Percentiles rank a stretch among this genome's conserved stretches.
These are phyloP conservation scores for Dissophora ornata DNA, from an alignment of 192 early-diverging fungal species.

Conservation along the genomic window DNA sequence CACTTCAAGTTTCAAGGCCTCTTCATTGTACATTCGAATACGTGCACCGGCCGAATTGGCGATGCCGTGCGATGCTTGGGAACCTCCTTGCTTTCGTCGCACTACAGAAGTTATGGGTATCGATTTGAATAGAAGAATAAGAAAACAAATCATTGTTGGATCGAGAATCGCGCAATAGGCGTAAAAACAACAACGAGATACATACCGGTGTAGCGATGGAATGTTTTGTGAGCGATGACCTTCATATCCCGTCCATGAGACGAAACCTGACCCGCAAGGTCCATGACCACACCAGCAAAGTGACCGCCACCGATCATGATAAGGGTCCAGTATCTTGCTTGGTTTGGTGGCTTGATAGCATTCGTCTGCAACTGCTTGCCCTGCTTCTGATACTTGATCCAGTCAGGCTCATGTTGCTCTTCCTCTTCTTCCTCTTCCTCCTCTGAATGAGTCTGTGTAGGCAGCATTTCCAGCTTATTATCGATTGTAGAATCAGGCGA, in stretches of 20 bases:
- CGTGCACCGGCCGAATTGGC: conserved; percentile 91
- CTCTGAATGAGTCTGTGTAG: too few species aligned
- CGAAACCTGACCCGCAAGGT: conserved; percentile 62
- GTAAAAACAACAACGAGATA: too few species aligned
- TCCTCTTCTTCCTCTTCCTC: conserved; percentile 31
- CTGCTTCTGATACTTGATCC: conserved; percentile 35
- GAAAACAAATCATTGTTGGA: neutral
- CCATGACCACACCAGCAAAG: conserved; percentile 91
- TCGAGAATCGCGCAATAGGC: too few species aligned
- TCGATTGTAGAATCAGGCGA: too few species aligned
- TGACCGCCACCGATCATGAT: conserved; percentile 87
- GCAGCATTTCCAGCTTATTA: too few species aligned
- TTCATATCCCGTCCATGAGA: conserved; percentile 50
- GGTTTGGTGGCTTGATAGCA: neutral
- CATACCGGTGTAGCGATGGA: conserved; percentile 93
- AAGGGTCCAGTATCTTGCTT: conserved; percentile 75
- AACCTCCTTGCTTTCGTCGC: conserved; percentile 94
- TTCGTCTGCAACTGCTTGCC: conserved; percentile 9
- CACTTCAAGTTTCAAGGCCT: conserved; percentile 82
- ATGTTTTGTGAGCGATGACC: conserved; percentile 87
- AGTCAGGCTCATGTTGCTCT: conserved; percentile 22
- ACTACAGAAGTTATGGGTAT: conserved; percentile 59
- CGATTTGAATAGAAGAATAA: too few species aligned
- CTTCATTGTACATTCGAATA: conserved; percentile 92
- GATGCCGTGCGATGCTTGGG: conserved; percentile 86